phyloP scores from a whole-genome alignment of 176 grass and related monocot species.

The Olyra latifolia region DNA sequence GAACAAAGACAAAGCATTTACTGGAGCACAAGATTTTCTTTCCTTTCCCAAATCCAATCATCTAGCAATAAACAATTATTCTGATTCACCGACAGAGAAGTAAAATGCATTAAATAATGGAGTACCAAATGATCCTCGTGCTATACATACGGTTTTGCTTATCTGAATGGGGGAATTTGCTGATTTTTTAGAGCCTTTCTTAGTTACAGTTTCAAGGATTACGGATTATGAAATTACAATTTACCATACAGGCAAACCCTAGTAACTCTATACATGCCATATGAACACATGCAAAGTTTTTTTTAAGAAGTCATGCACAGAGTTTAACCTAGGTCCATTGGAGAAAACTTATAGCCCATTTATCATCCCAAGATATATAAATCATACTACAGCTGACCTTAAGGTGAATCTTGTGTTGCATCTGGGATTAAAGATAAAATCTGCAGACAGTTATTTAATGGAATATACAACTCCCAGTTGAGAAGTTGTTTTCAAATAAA shows the following conservation, averaged over 20 bases:
- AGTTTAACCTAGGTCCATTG: not conserved
- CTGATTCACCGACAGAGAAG: not conserved
- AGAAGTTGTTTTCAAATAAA: not conserved
- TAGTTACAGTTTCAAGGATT: not conserved
- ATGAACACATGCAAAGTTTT: not conserved
- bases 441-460: not conserved
- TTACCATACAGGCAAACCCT: not conserved
- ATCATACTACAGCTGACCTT: not conserved
- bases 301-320: not conserved
- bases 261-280: not conserved
- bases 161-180: not conserved
- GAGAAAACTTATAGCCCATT: not conserved
- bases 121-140: not conserved
- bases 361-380: not conserved
- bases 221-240: not conserved
- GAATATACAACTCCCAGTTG: not conserved
- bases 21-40: not conserved
- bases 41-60: not conserved
- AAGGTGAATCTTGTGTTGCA: not conserved
- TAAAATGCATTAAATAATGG: not conserved
- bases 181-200: not conserved
- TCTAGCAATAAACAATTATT: not conserved
- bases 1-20: slow-evolving; percentile 2
- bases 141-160: not conserved
- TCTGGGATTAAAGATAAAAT: not conserved